These are phyloP conservation scores for Fusarium compactum DNA, from an alignment of 2,329 filamentous ascomycete genomes.

Conservation along the genomic window DNA sequence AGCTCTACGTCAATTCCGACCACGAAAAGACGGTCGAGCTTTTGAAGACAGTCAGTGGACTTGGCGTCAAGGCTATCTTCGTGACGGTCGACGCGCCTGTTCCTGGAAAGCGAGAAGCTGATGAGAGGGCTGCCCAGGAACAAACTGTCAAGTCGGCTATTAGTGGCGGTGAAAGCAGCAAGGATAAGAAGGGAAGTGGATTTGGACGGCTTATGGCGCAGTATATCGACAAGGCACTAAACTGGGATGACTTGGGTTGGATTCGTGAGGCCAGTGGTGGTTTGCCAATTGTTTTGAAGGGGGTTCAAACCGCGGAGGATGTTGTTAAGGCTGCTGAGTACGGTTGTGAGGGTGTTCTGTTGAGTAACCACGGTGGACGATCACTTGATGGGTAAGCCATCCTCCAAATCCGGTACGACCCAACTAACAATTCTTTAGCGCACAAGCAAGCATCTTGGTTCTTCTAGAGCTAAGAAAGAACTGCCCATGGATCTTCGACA, in stretches of 20 bases:
- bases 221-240: slow-evolving; percentile 64
- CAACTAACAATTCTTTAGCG: slow-evolving; percentile 2
- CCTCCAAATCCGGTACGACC: accelerated
- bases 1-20: slow-evolving; percentile 66
- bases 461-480: slow-evolving; percentile 62
- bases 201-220: slow-evolving; percentile 64
- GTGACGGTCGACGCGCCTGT: slow-evolving; percentile 69
- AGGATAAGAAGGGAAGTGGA: slow-evolving; percentile 66
- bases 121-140: slow-evolving; percentile 64
- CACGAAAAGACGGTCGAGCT: slow-evolving; percentile 61
- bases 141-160: slow-evolving; percentile 55
- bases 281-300: slow-evolving; percentile 67
- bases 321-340: slow-evolving; percentile 61
- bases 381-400: slow-evolving; percentile 60
- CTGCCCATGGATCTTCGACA: slow-evolving; percentile 62
- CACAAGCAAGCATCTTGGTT: slow-evolving; percentile 62
- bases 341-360: slow-evolving; percentile 64
- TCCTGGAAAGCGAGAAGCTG: slow-evolving; percentile 67
- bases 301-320: slow-evolving; percentile 67
- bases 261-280: slow-evolving; percentile 57
- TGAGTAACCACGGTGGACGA: slow-evolving; percentile 71
- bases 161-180: slow-evolving; percentile 57
- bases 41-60: slow-evolving; percentile 52
- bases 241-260: slow-evolving; percentile 66
- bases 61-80: slow-evolving; percentile 63